Conservation (phyloP, 2,329 filamentous ascomycete species). For the Huntiella abstrusa region DNA sequence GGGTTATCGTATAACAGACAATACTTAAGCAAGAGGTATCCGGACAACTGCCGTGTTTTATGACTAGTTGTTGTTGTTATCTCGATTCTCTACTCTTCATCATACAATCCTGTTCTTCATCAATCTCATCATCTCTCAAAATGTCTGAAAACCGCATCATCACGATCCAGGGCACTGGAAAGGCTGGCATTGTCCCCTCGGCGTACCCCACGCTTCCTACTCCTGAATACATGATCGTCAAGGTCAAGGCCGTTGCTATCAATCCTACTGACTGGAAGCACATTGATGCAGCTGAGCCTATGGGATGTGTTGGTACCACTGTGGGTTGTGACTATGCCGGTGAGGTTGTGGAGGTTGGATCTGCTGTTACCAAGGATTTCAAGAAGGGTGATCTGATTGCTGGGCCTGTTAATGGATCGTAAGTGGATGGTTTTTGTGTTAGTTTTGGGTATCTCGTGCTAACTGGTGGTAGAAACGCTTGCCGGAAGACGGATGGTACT, state of each 20-base stretch:
- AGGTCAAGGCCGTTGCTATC: conserved; percentile 19
- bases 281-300: conserved; percentile 15
- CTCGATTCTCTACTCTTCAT: no score
- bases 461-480: conserved; percentile 12
- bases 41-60: no score
- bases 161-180: conserved; percentile 7
- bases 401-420: conserved; percentile 22
- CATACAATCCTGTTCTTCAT: no score
- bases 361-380: conserved; percentile 23
- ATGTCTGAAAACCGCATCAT: conserved; percentile 9
- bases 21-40: no score
- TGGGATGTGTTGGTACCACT: conserved; percentile 13
- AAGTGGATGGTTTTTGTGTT: conserved; percentile 5
- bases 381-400: conserved; percentile 28
- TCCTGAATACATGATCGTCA: conserved; percentile 19
- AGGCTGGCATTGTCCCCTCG: conserved; percentile 17
- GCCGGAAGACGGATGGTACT: conserved; percentile 20
- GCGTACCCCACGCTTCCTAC: conserved; percentile 13
- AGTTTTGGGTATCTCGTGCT: neutral
- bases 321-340: conserved; percentile 30
- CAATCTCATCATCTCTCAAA: neutral
- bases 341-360: conserved; percentile 26
- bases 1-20: no score
- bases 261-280: conserved; percentile 22
- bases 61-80: no score